Base-by-base conservation (phyloP, 2,329 filamentous ascomycete genomes). In the Diaporthe humulicola region DNA sequence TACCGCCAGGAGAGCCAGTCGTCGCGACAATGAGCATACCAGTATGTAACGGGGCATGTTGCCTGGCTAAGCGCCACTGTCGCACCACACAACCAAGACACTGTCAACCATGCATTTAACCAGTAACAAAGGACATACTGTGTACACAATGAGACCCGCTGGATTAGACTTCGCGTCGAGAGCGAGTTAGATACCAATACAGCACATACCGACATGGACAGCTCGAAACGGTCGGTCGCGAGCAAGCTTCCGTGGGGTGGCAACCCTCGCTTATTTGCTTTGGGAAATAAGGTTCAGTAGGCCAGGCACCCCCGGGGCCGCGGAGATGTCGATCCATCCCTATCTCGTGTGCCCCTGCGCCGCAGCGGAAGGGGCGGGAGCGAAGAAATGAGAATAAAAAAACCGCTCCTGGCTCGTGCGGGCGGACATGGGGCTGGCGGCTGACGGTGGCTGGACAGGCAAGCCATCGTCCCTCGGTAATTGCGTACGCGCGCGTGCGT, bases 221-320 rank as follows among this genome's bases (percentile, higher is more conserved):
- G 64, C 48, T 52, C 64, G 48, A 69, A 69, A 54, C 33, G 48
- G 64, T 30, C n/a, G 22, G 30, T 3, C 45, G 45, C 45, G 45
- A 19, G 64, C 64, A 54, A 25, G 42, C n/a, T 36, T 69, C 64
- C 64, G 33, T 40, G 30, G 64, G 30, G 48, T 69, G 64, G 64
- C 64, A 40, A 28, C 45, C 48, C n/a, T 69, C 48, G 48, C 64
- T 30, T 69, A 40, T 54, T 69, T 69, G 45, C 48, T 40, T 69
- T 54, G 64, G 64, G n/a, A 69, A 69, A 69, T 54, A 69, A 69
- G 45, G 64, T 69, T 69, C 64, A 40, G 45, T 69, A 54, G 48
- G 33, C 64, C 48, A 69, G 64, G 64, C 64, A 54, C 64, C 45
- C 48, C 33, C 15, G 19, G 25, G 33, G 33, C 64, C 48, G 64